These are phyloP conservation scores for Verticillium nonalfalfae DNA, from an alignment of 2,329 filamentous ascomycete species.

Conservation along the genomic window DNA sequence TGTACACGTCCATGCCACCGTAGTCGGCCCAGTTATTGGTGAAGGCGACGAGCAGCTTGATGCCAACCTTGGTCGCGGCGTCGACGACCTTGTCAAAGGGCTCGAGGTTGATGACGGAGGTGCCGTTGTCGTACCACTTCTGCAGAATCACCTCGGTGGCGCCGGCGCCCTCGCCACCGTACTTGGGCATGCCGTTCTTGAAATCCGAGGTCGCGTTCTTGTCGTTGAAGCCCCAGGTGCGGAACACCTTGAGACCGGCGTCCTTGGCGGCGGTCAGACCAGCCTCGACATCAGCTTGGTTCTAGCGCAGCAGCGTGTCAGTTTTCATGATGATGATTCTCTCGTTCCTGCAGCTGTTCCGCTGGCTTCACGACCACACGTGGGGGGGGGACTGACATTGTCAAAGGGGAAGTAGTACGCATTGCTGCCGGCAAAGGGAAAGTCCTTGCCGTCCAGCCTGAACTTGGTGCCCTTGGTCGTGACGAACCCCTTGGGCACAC, in stretches of 20 bases:
- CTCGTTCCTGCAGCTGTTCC: too few relatives aligned
- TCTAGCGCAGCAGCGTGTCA: conserved; percentile 19
- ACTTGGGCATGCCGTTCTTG: conserved; percentile 38
- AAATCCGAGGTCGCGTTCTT: conserved; percentile 41
- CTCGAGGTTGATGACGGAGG: conserved; percentile 31
- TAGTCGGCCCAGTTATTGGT: conserved; percentile 52
- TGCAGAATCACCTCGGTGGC: conserved; percentile 39
- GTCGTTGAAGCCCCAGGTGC: conserved; percentile 55
- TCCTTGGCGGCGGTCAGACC: conserved; percentile 38
- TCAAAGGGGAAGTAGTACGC: conserved; percentile 51
- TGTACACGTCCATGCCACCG: conserved; percentile 49
- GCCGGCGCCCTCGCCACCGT: conserved; percentile 42
- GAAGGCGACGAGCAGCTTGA: conserved; percentile 43
- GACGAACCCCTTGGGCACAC: conserved; percentile 33
- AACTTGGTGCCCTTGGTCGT: conserved; percentile 43
- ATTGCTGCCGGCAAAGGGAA: conserved; percentile 51
- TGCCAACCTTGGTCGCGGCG: conserved; percentile 36
- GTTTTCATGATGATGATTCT: background rate
- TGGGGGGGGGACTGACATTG: conserved; percentile 30
- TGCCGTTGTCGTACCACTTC: conserved; percentile 35
- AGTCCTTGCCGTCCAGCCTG: conserved; percentile 45
- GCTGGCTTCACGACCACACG: background rate
- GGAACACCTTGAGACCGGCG: conserved; percentile 44
- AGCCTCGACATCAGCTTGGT: conserved; percentile 38
- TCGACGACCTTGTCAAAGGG: conserved; percentile 44